These are phyloP conservation scores for Berberis vulgaris DNA, from an alignment of 164 flowering plant species.

Conservation along the genomic window DNA sequence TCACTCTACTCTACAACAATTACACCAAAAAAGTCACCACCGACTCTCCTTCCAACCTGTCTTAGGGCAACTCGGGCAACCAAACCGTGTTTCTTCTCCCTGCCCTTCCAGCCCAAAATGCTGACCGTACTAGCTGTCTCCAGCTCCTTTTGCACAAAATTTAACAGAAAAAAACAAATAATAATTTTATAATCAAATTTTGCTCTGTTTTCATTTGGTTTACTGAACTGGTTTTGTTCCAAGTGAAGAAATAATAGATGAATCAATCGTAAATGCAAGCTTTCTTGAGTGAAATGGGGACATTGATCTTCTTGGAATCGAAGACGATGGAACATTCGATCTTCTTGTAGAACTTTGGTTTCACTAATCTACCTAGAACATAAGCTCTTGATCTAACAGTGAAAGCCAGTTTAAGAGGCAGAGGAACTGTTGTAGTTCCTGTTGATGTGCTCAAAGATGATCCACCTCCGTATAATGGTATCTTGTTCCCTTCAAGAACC, in stretches of 20 bases:
- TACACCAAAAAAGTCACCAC: conserved; percentile 2
- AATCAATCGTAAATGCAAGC: conserved; percentile 41
- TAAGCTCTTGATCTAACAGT: conserved; percentile 58
- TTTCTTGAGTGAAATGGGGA: conserved; percentile 43
- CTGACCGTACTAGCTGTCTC: conserved; percentile 19
- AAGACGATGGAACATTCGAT: conserved; percentile 40
- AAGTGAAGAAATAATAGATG: neutral
- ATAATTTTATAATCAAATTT: neutral
- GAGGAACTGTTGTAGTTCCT: conserved; percentile 37
- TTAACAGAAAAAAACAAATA: neutral
- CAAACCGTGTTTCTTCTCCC: neutral
- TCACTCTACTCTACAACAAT: neutral
- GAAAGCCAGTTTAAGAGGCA: conserved; percentile 49
- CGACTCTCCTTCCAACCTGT: neutral
- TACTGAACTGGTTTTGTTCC: no score
- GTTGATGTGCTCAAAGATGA: conserved; percentile 52
- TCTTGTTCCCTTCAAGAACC: conserved; percentile 42
- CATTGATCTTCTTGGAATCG: conserved; percentile 44
- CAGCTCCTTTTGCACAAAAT: conserved; percentile 1
- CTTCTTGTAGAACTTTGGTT: conserved; percentile 60
- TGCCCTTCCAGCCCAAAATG: conserved; percentile 9
- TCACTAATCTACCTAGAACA: conserved; percentile 77
- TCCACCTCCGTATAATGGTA: conserved; percentile 83
- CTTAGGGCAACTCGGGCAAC: conserved; percentile 9
- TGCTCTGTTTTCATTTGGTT: no score